Evolutionary conservation across 257 asterid species (phyloP).

Genomic region (Capsicum pubescens): DNA sequence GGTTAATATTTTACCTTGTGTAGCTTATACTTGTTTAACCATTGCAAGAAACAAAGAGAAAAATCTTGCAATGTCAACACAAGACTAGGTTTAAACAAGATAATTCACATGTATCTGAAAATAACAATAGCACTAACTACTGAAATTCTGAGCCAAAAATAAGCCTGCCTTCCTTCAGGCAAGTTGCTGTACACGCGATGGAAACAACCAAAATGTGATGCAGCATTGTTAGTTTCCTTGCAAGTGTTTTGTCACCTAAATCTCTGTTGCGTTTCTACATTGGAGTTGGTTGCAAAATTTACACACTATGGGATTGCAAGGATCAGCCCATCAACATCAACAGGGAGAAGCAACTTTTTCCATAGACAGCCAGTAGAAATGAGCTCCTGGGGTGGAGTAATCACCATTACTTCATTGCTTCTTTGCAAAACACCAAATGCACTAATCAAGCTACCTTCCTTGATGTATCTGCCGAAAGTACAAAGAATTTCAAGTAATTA

Average conservation of each 20-base stretch:
- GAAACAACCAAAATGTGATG: neutral
- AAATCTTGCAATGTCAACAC: neutral
- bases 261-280: neutral
- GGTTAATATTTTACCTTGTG: neutral
- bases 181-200: neutral
- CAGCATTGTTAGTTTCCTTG: neutral
- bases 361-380: conserved; percentile 48
- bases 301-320: conserved; percentile 31
- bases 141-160: neutral
- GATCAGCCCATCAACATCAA: conserved; percentile 48
- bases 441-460: conserved; percentile 44
- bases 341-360: conserved; percentile 48
- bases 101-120: neutral
- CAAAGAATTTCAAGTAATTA: neutral
- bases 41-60: neutral
- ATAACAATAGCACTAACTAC: neutral
- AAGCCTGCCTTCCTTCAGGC: neutral
- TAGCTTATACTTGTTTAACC: neutral
- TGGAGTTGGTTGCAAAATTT: neutral
- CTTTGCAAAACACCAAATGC: conserved; percentile 43
- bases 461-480: conserved; percentile 39
- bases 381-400: conserved; percentile 43
- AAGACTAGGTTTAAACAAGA: neutral
- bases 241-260: neutral
- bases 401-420: conserved; percentile 32